Percentiles rank a stretch among this genome's conserved stretches.
Conservation (phyloP, 192 early-diverging fungal species). For the Backusella tarrabulga region DNA sequence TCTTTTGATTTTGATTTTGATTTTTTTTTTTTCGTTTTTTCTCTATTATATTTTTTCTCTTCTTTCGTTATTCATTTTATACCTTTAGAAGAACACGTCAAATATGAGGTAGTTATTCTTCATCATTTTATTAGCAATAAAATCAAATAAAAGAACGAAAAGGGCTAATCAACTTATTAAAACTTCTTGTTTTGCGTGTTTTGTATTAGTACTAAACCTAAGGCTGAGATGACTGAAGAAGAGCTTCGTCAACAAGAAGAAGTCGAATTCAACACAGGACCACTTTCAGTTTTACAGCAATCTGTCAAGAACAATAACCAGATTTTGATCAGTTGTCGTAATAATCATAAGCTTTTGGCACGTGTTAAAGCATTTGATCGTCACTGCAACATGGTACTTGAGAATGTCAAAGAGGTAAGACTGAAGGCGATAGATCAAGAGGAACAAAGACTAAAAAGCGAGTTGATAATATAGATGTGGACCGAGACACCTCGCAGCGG, state of each 20-base stretch:
- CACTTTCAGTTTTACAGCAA: conserved; percentile 91
- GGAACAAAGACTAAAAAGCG: background rate
- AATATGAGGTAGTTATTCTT: background rate
- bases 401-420: conserved; percentile 93
- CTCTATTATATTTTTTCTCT: background rate
- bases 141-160: background rate
- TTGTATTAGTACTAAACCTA: conserved; percentile 34
- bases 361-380: conserved; percentile 99
- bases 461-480: conserved; percentile 73
- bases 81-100: background rate
- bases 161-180: background rate
- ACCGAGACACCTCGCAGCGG: conserved; percentile 88
- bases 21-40: background rate
- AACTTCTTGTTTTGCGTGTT: background rate
- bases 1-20: too few relatives aligned
- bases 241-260: conserved; percentile 91
- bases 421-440: background rate
- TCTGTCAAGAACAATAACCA: conserved; percentile 96
- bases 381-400: conserved; percentile 99
- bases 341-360: conserved; percentile 97
- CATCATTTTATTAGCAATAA: background rate
- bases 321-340: conserved; percentile 94
- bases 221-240: conserved; percentile 81
- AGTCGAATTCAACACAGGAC: conserved; percentile 94
- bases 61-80: conserved; percentile 2